Evolutionary conservation across 208 protist genomes (phyloP).

Genomic region (Angomonas deanei): DNA sequence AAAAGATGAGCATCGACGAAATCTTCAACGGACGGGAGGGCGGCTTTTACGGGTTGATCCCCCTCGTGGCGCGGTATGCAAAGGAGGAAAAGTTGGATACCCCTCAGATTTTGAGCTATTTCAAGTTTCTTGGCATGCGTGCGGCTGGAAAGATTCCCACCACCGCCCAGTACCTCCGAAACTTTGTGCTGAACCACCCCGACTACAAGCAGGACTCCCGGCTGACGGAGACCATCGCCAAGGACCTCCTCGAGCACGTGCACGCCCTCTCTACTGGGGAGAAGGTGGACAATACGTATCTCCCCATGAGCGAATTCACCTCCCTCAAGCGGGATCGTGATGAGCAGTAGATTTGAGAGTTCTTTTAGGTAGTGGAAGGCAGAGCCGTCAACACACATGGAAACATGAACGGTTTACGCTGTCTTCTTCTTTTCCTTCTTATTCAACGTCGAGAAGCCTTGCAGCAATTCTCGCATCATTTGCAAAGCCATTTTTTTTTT

Average conservation of each 20-base stretch:
- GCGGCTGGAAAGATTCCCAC: slow-evolving; percentile 93
- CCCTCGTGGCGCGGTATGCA: slow-evolving; percentile 88
- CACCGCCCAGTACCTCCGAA: slow-evolving; percentile 90
- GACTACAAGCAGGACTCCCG: slow-evolving; percentile 95
- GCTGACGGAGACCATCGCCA: slow-evolving; percentile 84
- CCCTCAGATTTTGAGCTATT: slow-evolving; percentile 74
- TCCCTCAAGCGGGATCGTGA: slow-evolving; percentile 25
- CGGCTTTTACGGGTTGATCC: slow-evolving; percentile 91
- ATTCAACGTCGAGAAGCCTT: too few relatives aligned
- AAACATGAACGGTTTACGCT: too few relatives aligned
- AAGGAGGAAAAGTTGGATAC: slow-evolving; percentile 55
- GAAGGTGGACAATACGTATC: slow-evolving; percentile 40
- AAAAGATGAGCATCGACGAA: slow-evolving; percentile 91
- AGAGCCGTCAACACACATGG: too few relatives aligned
- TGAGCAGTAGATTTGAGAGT: background rate
- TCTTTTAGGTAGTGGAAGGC: background rate
- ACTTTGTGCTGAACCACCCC: slow-evolving; percentile 92
- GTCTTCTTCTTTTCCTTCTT: too few relatives aligned
- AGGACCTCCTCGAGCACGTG: slow-evolving; percentile 79
- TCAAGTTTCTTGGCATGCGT: slow-evolving; percentile 90
- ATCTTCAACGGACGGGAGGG: slow-evolving; percentile 93
- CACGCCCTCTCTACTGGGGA: slow-evolving; percentile 44
- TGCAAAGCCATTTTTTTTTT: slow-evolving; percentile 9
- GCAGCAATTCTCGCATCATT: slow-evolving; percentile 3
- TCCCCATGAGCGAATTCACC: slow-evolving; percentile 45